Percentiles rank a stretch among this genome's conserved stretches.
phyloP scores from a whole-genome alignment of 2,329 filamentous ascomycete species.

The Fragosphaeria purpurea region DNA sequence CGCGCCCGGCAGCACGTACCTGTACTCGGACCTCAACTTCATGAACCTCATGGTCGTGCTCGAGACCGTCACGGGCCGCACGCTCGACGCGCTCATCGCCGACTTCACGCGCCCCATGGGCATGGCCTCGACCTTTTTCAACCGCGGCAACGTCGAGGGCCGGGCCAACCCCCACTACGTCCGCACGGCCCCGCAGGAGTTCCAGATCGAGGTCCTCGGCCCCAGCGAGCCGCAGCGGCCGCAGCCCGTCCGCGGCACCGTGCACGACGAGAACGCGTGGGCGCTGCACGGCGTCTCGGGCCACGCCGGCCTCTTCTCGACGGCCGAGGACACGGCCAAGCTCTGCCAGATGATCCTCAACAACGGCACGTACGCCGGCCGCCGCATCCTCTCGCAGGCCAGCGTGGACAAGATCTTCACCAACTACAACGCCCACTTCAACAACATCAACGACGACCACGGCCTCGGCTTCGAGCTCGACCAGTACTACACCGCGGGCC shows the following conservation, averaged over 20 bases:
- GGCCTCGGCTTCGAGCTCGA: constrained; percentile 5
- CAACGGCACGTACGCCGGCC: constrained; percentile 24
- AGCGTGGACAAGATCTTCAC: constrained; percentile 1
- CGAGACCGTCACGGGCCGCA: constrained; percentile 18
- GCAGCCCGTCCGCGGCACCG: constrained; percentile 27
- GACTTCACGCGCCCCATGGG: constrained; percentile 18
- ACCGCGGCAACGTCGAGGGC: constrained; percentile 22
- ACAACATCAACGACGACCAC: background rate
- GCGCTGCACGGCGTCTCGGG: constrained; percentile 23
- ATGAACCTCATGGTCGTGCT: constrained; percentile 23
- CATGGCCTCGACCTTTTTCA: constrained; percentile 24
- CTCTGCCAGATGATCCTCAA: constrained; percentile 28
- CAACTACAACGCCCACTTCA: constrained; percentile 1
- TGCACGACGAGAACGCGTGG: constrained; percentile 28
- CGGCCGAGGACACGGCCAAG: constrained; percentile 20
- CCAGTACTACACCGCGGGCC: constrained; percentile 4
- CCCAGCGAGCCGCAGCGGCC: constrained; percentile 22
- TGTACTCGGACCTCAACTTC: constrained; percentile 26
- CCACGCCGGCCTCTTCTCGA: constrained; percentile 26
- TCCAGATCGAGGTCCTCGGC: constrained; percentile 21
- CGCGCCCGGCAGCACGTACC: constrained; percentile 18
- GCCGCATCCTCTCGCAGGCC: background rate
- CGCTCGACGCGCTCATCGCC: constrained; percentile 18
- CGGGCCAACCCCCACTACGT: constrained; percentile 14
- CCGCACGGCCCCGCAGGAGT: constrained; percentile 22